A percentile compares a stretch with the other conserved stretches of the same genome.
Conservation (phyloP, 2,329 filamentous ascomycete species). For the Apiospora pterosperma region DNA sequence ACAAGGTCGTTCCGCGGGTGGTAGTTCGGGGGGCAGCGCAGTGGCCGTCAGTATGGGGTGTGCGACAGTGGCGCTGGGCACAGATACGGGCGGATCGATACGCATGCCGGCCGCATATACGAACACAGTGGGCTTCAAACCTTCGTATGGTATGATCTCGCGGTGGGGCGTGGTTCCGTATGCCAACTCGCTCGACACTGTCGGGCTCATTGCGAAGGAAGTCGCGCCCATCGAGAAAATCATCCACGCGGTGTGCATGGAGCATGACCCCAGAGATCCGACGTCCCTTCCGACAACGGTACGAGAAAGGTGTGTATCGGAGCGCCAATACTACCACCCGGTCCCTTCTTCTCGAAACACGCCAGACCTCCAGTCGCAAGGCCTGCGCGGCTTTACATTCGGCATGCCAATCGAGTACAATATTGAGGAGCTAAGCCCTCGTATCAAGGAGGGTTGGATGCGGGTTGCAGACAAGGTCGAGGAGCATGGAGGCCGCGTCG, state of each 20-base stretch:
- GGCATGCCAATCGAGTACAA: conserved; percentile 78
- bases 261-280: conserved; percentile 68
- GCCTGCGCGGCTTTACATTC: conserved; percentile 40
- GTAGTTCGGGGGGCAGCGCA: conserved; percentile 92
- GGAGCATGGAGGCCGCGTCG: conserved; percentile 64
- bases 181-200: conserved; percentile 88
- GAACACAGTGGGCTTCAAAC: conserved; percentile 81
- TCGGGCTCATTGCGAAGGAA: conserved; percentile 66
- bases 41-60: conserved; percentile 68
- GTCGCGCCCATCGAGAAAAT: conserved; percentile 52
- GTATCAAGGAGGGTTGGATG: conserved; percentile 69
- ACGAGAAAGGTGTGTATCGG: conserved; percentile 43
- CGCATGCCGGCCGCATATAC: conserved; percentile 85
- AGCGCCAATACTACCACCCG: conserved; percentile 24
- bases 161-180: conserved; percentile 86
- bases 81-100: conserved; percentile 89
- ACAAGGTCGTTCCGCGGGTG: conserved; percentile 62
- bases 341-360: not conserved
- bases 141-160: conserved; percentile 84
- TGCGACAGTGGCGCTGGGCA: conserved; percentile 70
- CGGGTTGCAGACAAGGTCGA: conserved; percentile 57
- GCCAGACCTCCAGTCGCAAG: conserved; percentile 7
- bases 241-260: conserved; percentile 40
- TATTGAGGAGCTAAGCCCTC: conserved; percentile 70
- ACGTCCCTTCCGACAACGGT: conserved; percentile 62